A percentile compares a stretch with the other conserved stretches of the same genome.
Evolutionary conservation across 1,139 yeast genomes (phyloP).

Genomic region (Kodamaea ohmeri): DNA sequence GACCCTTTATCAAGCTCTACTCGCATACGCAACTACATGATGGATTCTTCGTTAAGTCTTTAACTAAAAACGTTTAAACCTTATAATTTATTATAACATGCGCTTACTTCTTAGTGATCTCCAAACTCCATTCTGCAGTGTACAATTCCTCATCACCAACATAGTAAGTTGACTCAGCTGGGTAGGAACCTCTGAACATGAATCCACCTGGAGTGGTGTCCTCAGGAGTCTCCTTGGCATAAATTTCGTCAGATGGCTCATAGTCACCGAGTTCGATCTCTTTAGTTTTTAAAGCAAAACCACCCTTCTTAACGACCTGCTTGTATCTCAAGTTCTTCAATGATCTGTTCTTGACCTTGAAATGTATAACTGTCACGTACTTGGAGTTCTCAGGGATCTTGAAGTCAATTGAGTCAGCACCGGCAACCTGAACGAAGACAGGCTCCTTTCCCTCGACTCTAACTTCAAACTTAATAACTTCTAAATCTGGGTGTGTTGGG

Average conservation of each 20-base stretch:
- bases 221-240: constrained; percentile 30
- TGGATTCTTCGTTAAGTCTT: no score
- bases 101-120: constrained; percentile 27
- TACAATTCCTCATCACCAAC: constrained; percentile 32
- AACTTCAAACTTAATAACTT: constrained; percentile 33
- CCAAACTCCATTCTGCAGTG: constrained; percentile 35
- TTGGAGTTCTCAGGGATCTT: constrained; percentile 41
- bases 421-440: constrained; percentile 28
- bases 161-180: constrained; percentile 35
- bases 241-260: constrained; percentile 32
- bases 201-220: constrained; percentile 45
- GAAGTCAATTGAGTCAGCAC: constrained; percentile 29
- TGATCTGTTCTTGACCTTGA: constrained; percentile 31
- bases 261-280: constrained; percentile 31
- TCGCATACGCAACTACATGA: no score
- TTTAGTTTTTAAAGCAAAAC: constrained; percentile 34
- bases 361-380: constrained; percentile 34
- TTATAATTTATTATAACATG: background rate
- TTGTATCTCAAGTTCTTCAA: constrained; percentile 35
- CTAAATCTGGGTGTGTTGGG: constrained; percentile 31
- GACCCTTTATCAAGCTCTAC: no score
- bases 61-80: no score
- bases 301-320: constrained; percentile 40
- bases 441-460: constrained; percentile 32
- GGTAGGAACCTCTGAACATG: constrained; percentile 37